These are phyloP conservation scores for Phlyctochytrium planicorne DNA, from an alignment of 192 early-diverging fungal genomes.

Conservation along the genomic window DNA sequence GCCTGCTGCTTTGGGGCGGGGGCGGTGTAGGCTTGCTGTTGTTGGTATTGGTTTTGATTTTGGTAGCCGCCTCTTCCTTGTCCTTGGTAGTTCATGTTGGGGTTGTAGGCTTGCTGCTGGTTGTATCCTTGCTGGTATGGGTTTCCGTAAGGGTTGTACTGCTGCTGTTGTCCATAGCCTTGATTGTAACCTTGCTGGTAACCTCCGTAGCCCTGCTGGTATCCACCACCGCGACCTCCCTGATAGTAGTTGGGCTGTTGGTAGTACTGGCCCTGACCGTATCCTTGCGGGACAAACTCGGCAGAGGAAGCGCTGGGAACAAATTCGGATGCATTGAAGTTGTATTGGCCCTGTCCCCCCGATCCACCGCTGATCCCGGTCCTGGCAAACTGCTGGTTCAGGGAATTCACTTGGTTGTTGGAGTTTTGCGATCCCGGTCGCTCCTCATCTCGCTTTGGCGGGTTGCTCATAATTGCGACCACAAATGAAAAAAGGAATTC, in stretches of 20 bases:
- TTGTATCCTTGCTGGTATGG: slow-evolving; percentile 24
- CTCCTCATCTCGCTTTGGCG: too few species aligned
- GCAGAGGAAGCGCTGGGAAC: slow-evolving; percentile 49
- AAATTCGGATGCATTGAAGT: slow-evolving; percentile 44
- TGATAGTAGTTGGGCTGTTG: slow-evolving; percentile 30
- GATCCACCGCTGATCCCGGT: neutral
- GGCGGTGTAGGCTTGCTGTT: slow-evolving; percentile 28
- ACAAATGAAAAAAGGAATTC: too few species aligned
- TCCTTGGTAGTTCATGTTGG: slow-evolving; percentile 3
- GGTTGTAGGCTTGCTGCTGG: slow-evolving; percentile 19
- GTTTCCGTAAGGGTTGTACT: slow-evolving; percentile 7
- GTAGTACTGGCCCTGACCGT: slow-evolving; percentile 7
- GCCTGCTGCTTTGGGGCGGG: slow-evolving; percentile 28
- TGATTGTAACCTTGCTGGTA: slow-evolving; percentile 31
- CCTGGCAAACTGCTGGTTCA: slow-evolving; percentile 9
- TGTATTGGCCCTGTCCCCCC: slow-evolving; percentile 14
- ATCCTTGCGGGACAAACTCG: slow-evolving; percentile 72
- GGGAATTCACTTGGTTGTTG: neutral
- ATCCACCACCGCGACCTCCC: slow-evolving; percentile 4
- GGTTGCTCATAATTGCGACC: too few species aligned
- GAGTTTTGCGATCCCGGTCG: neutral
- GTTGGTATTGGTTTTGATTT: slow-evolving; percentile 18
- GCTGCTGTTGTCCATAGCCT: slow-evolving; percentile 21
- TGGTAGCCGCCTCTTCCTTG: slow-evolving; percentile 8
- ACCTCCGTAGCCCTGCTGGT: slow-evolving; percentile 13